Base-by-base conservation (phyloP, 179 eudicot genomes). In the Silene coronaria region DNA sequence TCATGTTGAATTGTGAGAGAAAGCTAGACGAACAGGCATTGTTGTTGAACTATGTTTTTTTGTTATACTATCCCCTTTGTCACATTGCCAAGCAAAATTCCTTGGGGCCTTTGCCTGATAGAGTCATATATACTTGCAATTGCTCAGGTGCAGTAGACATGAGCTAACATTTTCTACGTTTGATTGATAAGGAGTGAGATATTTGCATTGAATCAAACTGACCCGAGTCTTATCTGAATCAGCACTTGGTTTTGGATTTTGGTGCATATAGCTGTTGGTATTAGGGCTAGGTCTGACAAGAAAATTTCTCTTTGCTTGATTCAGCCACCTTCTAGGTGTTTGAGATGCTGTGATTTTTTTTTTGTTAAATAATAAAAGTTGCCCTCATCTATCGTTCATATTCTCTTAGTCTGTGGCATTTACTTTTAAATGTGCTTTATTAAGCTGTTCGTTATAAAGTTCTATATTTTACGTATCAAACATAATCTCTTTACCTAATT, bases 401-500 rank as follows among this genome's bases (percentile, higher is more conserved):
- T 45, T 36, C 38, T 42, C n/a, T 27, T 64, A 32, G 30, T 26
- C 28, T 48, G 5, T 70, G 59, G 28, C 58, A 48, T 71, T 38
- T 58, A 9, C 34, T 10, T 45, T 42, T 61, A 11, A n/a, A 60
- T 63, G 58, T 24, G 26, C 65, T 74, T 27, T 34, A 42, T n/a
- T 34, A 12, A 32, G 60, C 17, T n/a, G 68, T 38, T 22, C 13
- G 57, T 34, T 21, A 17, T 23, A 42, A 32, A 61, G 14, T 66
- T 53, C 17, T n/a, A 1, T 58, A 36, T 12, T 32, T 42, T 46
- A 1, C 21, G 26, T 65, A 30, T 62, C 62, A 45, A 55, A 75
- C 74, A 22, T 42, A 55, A 28, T 76, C 42, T 5, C 72, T 76
- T 66, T 53, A 14, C 61, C 51, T 70, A 17, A 22, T n/a, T 45